Conservation (phyloP, 331 rosid genomes). For the Stylosanthes scabra region DNA sequence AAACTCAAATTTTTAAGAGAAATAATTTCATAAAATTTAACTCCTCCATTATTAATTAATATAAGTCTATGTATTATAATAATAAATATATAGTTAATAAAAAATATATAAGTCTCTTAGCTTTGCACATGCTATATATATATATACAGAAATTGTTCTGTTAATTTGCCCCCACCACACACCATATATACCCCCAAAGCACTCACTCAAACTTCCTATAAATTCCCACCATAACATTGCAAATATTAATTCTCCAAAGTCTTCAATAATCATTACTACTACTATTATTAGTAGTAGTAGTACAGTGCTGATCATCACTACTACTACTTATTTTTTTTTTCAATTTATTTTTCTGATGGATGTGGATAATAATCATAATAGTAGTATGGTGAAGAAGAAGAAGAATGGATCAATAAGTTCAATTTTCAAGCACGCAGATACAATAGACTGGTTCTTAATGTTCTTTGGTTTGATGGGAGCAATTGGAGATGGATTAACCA, state of each 20-base stretch:
- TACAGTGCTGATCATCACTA: not conserved
- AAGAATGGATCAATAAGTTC: slow-evolving; percentile 57
- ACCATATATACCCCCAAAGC: not conserved
- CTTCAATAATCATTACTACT: not conserved
- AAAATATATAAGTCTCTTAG: too few species aligned
- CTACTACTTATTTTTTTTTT: not conserved
- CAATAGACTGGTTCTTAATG: slow-evolving; percentile 63
- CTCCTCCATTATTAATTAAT: too few species aligned
- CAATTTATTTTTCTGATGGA: not conserved
- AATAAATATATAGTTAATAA: too few species aligned
- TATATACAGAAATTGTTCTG: not conserved
- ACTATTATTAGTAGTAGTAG: not conserved
- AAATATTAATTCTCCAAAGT: not conserved
- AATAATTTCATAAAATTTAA: too few species aligned
- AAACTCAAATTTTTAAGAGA: too few species aligned
- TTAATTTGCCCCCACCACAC: slow-evolving; percentile 34
- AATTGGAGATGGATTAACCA: slow-evolving; percentile 69
- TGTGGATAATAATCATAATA: slow-evolving; percentile 45
- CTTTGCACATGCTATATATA: too few species aligned
- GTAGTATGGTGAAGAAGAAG: slow-evolving; percentile 36
- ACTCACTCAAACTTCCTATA: slow-evolving; percentile 38
- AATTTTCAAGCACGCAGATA: slow-evolving; percentile 90
- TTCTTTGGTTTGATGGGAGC: slow-evolving; percentile 68
- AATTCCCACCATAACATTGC: slow-evolving; percentile 23
- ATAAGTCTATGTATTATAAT: too few species aligned